phyloP scores from a whole-genome alignment of 805 yeast genomes.

The Myxozyma nipponensis region DNA sequence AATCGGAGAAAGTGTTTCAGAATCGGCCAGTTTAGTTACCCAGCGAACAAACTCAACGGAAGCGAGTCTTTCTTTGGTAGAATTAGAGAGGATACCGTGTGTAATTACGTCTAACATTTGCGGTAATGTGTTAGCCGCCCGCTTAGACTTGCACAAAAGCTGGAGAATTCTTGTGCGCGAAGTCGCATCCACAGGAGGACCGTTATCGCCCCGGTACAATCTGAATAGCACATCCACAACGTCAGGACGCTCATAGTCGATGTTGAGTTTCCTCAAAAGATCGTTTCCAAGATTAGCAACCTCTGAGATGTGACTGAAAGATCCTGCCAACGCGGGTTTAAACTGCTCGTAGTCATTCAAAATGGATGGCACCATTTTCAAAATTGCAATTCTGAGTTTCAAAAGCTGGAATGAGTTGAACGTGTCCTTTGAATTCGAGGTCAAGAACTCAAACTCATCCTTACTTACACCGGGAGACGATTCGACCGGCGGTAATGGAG shows the following conservation, averaged over 20 bases:
- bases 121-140: constrained; percentile 47
- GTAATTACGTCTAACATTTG: constrained; percentile 48
- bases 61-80: constrained; percentile 50
- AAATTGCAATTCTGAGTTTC: constrained; percentile 41
- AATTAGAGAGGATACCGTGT: constrained; percentile 55
- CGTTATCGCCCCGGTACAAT: constrained; percentile 48
- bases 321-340: constrained; percentile 57
- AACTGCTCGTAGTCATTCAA: constrained; percentile 41
- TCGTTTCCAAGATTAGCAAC: constrained; percentile 55
- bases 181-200: constrained; percentile 54
- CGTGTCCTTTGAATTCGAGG: constrained; percentile 62
- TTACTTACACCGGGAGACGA: constrained; percentile 62
- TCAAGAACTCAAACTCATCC: constrained; percentile 57
- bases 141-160: constrained; percentile 49
- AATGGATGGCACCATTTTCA: constrained; percentile 45
- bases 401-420: constrained; percentile 50
- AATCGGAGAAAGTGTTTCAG: constrained; percentile 19
- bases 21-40: constrained; percentile 43
- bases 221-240: constrained; percentile 46
- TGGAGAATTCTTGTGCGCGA: constrained; percentile 40
- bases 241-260: constrained; percentile 50
- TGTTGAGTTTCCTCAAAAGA: constrained; percentile 46
- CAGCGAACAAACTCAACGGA: constrained; percentile 64
- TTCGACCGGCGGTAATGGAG: background rate
- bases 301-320: constrained; percentile 54